These are phyloP conservation scores for Podila minutissima DNA, from an alignment of 192 early-diverging fungal species.

Conservation along the genomic window DNA sequence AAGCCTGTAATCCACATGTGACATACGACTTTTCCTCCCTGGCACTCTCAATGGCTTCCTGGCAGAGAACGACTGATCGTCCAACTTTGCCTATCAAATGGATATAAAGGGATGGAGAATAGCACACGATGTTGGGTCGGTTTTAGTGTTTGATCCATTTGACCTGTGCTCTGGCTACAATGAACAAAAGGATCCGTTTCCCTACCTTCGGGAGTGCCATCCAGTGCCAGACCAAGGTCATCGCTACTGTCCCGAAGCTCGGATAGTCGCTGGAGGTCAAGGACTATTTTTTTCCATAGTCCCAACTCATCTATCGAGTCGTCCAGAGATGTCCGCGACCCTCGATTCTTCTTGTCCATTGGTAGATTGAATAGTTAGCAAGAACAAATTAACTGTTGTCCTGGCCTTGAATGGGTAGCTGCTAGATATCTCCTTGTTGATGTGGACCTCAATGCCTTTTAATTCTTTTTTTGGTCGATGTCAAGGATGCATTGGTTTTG, in stretches of 20 bases:
- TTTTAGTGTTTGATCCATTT: background rate
- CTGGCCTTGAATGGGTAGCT: too few relatives aligned
- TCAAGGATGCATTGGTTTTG: too few relatives aligned
- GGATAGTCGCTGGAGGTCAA: slow-evolving; percentile 19
- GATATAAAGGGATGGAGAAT: background rate
- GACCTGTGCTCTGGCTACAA: background rate
- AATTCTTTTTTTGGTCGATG: too few relatives aligned
- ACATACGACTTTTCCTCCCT: slow-evolving; percentile 36
- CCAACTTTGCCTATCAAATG: slow-evolving; percentile 22
- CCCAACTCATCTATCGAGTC: slow-evolving; percentile 22
- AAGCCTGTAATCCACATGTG: background rate
- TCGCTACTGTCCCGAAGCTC: slow-evolving; percentile 25
- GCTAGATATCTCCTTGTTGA: too few relatives aligned
- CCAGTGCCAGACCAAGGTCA: slow-evolving; percentile 8
- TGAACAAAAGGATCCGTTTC: background rate
- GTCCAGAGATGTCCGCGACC: slow-evolving; percentile 5
- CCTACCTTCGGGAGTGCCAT: slow-evolving; percentile 27
- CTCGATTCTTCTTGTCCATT: slow-evolving; percentile 4
- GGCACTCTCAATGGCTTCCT: slow-evolving; percentile 37
- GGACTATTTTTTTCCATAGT: slow-evolving; percentile 25
- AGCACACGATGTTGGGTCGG: background rate
- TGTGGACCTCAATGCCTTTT: too few relatives aligned
- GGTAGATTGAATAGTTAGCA: too few relatives aligned
- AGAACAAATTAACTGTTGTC: too few relatives aligned
- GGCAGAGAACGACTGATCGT: slow-evolving; percentile 13